Percentiles rank a stretch among this genome's conserved stretches.
Conservation (phyloP, 306 rosid species). For the Vicia sativa region DNA sequence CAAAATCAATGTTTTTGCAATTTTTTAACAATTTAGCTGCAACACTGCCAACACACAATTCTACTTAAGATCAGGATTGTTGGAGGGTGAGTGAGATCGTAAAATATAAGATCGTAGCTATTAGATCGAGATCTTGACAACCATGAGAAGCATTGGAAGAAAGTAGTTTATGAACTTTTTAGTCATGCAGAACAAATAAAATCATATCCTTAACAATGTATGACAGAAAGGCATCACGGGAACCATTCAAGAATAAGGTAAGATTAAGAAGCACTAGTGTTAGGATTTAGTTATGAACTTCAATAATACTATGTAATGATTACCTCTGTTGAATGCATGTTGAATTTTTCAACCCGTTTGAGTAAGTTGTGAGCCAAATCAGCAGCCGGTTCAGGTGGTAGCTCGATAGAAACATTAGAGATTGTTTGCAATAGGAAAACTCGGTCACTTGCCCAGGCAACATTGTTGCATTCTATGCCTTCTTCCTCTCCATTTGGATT, state of each 20-base stretch:
- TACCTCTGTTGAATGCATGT: constrained; percentile 96
- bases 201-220: constrained; percentile 15
- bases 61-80: no score
- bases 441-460: constrained; percentile 90
- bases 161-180: constrained; percentile 26
- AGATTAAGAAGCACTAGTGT: constrained; percentile 9
- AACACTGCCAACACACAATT: no score
- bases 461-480: constrained; percentile 53
- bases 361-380: constrained; percentile 80
- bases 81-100: no score
- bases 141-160: constrained; percentile 19
- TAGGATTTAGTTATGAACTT: constrained; percentile 7
- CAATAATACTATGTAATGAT: constrained; percentile 26
- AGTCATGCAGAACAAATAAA: constrained; percentile 20
- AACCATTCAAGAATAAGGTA: constrained; percentile 32
- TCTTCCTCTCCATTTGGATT: constrained; percentile 49
- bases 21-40: no score
- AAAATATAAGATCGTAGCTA: no score
- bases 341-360: constrained; percentile 68
- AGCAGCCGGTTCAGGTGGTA: constrained; percentile 80
- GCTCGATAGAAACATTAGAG: constrained; percentile 83
- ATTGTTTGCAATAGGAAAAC: constrained; percentile 92
- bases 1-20: no score
- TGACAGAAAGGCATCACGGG: constrained; percentile 1
- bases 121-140: no score